Conservation (phyloP, 495 filamentous ascomycete genomes). For the Recurvomyces mirabilis region DNA sequence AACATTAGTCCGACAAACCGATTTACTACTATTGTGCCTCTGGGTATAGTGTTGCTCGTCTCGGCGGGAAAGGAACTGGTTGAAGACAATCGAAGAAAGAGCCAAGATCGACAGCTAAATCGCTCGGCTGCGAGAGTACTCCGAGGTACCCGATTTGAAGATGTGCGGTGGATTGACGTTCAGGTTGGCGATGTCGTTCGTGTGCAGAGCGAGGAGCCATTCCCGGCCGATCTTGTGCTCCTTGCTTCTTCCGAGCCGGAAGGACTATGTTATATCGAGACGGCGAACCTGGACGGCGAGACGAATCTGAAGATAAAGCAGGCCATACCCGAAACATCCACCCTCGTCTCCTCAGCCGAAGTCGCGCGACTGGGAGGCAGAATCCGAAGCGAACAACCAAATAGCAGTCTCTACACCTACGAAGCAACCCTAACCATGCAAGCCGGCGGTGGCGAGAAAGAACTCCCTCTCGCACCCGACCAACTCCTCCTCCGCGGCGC, state of each 20-base stretch:
- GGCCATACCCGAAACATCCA: constrained; percentile 83
- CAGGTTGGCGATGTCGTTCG: constrained; percentile 88
- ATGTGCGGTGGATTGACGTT: constrained; percentile 87
- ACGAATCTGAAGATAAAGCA: constrained; percentile 99
- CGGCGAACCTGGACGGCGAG: constrained; percentile 94
- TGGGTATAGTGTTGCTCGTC: constrained; percentile 78
- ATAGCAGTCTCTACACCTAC: constrained; percentile 97
- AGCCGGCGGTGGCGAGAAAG: constrained; percentile 89
- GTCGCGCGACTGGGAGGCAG: constrained; percentile 77
- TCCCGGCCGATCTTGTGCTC: constrained; percentile 87
- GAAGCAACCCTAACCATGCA: constrained; percentile 93
- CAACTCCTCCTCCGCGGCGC: constrained; percentile 86
- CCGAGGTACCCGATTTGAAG: constrained; percentile 72
- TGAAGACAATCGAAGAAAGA: constrained; percentile 85
- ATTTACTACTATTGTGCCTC: constrained; percentile 91
- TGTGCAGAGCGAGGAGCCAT: constrained; percentile 91
- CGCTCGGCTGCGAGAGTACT: constrained; percentile 76
- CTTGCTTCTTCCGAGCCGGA: constrained; percentile 94
- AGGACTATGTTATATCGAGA: constrained; percentile 97
- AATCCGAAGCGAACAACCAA: constrained; percentile 90
- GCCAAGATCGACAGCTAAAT: constrained; percentile 79
- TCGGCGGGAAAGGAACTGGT: constrained; percentile 92
- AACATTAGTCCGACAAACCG: constrained; percentile 86
- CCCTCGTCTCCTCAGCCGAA: constrained; percentile 76
- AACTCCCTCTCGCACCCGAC: constrained; percentile 69